These are phyloP conservation scores for Allium sativum DNA, from an alignment of 106 monocot species.

Conservation along the genomic window DNA sequence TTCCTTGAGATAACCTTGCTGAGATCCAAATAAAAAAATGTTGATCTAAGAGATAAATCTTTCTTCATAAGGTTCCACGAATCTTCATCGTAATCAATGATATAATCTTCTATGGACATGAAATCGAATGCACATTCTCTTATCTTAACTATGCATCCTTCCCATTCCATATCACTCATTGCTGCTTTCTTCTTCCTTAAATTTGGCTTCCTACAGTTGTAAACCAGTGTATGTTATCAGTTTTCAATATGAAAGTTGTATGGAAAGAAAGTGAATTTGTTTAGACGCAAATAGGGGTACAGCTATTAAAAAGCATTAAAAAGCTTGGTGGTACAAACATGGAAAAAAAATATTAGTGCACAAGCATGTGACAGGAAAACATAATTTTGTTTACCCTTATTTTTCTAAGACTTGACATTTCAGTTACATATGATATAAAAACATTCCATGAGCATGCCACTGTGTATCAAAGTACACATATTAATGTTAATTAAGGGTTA, in stretches of 20 bases:
- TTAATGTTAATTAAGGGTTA: too few relatives aligned
- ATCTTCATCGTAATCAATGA: constrained; percentile 24
- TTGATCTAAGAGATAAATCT: constrained; percentile 51
- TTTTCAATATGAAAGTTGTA: not conserved
- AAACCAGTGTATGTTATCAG: not conserved
- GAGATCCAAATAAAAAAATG: constrained; percentile 72
- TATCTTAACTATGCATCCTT: constrained; percentile 38
- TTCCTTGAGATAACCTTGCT: constrained; percentile 35
- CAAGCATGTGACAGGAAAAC: too few relatives aligned
- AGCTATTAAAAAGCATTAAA: too few relatives aligned
- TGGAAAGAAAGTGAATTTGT: not conserved
- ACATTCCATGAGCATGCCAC: too few relatives aligned
- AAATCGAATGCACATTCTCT: constrained; percentile 38
- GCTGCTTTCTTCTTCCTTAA: not conserved
- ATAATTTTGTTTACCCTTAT: too few relatives aligned
- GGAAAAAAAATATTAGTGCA: not conserved
- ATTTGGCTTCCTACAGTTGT: not conserved
- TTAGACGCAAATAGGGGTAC: constrained; percentile 6
- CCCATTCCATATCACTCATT: constrained; percentile 25
- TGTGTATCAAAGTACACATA: too few relatives aligned
- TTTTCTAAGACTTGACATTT: too few relatives aligned
- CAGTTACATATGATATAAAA: too few relatives aligned
- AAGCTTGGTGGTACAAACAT: not conserved
- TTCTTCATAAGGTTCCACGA: constrained; percentile 40
- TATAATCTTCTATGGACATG: constrained; percentile 43